These are phyloP conservation scores for Chalciporus chontae DNA, from an alignment of 768 basidiomycete species.

Conservation along the genomic window DNA sequence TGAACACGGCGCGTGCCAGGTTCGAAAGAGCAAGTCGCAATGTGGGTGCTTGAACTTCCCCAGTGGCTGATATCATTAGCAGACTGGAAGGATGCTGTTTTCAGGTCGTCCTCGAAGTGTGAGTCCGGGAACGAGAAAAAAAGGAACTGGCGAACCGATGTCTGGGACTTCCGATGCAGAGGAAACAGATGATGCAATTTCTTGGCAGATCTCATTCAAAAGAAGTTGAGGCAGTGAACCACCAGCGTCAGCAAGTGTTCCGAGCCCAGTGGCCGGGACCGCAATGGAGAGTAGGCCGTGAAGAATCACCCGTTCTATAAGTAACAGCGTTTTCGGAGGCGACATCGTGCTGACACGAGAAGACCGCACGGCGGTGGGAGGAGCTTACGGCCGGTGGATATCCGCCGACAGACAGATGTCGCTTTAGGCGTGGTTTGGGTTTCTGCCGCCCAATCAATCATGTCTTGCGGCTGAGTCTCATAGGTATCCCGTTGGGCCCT, in stretches of 20 bases:
- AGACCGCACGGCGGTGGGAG: too few species aligned
- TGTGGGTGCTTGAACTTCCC: conserved; percentile 46
- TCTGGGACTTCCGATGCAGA: conserved; percentile 45
- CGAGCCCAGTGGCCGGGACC: not conserved
- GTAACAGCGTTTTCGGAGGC: too few species aligned
- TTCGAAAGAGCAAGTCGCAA: conserved; percentile 52
- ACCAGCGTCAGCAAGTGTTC: not conserved
- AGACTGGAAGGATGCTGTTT: conserved; percentile 10
- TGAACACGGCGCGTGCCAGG: conserved; percentile 33
- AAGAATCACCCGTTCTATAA: too few species aligned
- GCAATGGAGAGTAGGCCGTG: not conserved
- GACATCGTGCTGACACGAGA: too few species aligned
- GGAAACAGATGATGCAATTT: conserved; percentile 39
- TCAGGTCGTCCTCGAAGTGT: not conserved
- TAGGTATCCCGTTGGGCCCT: too few species aligned
- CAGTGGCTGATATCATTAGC: conserved; percentile 52
- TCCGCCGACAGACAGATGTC: too few species aligned
- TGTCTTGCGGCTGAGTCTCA: too few species aligned
- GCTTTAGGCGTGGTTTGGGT: too few species aligned
- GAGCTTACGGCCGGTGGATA: too few species aligned
- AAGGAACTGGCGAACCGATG: conserved; percentile 28
- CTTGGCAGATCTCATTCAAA: conserved; percentile 20
- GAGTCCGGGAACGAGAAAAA: not conserved
- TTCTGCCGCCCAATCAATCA: too few species aligned
- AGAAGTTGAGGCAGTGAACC: not conserved